Conservation (phyloP, 345 rosid genomes). For the Bruguiera parviflora region DNA sequence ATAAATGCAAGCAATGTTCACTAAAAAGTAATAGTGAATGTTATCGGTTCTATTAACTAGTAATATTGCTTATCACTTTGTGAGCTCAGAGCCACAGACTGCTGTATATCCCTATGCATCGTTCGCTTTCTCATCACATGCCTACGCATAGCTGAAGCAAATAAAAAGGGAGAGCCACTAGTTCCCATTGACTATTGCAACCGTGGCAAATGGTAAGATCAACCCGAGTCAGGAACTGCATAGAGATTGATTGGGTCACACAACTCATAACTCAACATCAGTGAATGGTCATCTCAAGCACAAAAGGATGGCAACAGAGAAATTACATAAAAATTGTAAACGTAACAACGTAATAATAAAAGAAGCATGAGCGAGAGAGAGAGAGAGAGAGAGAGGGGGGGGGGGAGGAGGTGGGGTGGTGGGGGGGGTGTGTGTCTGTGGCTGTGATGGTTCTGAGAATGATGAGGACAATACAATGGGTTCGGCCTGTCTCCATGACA, state of each 20-base stretch:
- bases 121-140: too few species aligned
- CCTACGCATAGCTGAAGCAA: too few species aligned
- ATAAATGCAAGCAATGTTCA: too few species aligned
- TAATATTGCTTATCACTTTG: too few species aligned
- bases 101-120: too few species aligned
- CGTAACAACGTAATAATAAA: not conserved
- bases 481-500: constrained; percentile 8
- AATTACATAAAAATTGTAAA: constrained; percentile 8
- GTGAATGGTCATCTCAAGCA: not conserved
- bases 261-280: constrained; percentile 1
- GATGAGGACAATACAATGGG: constrained; percentile 34
- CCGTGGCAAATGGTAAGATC: constrained; percentile 19
- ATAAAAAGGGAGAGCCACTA: not conserved
- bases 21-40: too few species aligned
- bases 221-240: not conserved
- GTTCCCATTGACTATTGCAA: not conserved
- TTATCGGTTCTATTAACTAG: too few species aligned
- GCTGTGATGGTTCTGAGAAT: constrained; percentile 20
- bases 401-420: not conserved
- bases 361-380: not conserved
- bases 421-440: not conserved
- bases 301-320: too few species aligned
- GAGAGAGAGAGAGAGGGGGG: not conserved
- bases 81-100: too few species aligned
- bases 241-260: constrained; percentile 20